Evolutionary conservation across 768 basidiomycete genomes (phyloP).

Genomic region (Phlegmacium glaucopus): DNA sequence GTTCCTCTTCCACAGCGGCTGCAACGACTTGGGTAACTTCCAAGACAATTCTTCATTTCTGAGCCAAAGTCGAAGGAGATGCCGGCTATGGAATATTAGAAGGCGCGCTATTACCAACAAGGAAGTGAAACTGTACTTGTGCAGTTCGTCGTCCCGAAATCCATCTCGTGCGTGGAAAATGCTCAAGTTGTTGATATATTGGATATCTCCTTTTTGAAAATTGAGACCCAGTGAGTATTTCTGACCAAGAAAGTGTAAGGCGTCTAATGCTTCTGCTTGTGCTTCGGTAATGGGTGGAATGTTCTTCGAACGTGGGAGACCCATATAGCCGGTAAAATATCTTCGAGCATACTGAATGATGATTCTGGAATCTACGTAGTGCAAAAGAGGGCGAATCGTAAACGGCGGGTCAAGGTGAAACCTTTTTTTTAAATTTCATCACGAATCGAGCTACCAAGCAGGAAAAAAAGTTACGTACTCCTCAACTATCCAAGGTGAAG

Average conservation of each 20-base stretch:
- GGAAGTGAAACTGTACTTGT: conserved; percentile 29
- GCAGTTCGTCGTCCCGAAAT: conserved; percentile 34
- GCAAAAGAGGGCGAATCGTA: not conserved
- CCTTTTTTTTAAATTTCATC: not conserved
- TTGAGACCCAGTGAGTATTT: conserved; percentile 40
- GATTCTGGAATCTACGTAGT: conserved; percentile 32
- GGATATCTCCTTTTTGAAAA: conserved; percentile 47
- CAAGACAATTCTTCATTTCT: conserved; percentile 34
- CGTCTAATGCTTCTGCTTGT: conserved; percentile 45
- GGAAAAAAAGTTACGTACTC: conserved; percentile 18
- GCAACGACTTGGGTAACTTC: conserved; percentile 28
- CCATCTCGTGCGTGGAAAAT: conserved; percentile 45
- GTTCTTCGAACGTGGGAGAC: conserved; percentile 30
- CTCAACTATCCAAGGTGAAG: conserved; percentile 43
- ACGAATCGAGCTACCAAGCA: not conserved
- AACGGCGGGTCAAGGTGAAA: not conserved
- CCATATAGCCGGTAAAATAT: conserved; percentile 37
- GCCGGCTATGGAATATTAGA: conserved; percentile 19
- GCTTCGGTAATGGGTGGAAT: conserved; percentile 47
- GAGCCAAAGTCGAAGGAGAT: conserved; percentile 34
- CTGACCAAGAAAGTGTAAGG: conserved; percentile 41
- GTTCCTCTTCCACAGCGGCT: conserved; percentile 24
- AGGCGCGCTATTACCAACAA: not conserved
- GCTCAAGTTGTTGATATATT: conserved; percentile 45
- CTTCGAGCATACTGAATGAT: conserved; percentile 46